Evolutionary conservation across 1,284 basidiomycete species (phyloP), one percentile per base, ranked within the genome.

Genomic region (Austroboletus olivaceoglutinosus): DNA sequence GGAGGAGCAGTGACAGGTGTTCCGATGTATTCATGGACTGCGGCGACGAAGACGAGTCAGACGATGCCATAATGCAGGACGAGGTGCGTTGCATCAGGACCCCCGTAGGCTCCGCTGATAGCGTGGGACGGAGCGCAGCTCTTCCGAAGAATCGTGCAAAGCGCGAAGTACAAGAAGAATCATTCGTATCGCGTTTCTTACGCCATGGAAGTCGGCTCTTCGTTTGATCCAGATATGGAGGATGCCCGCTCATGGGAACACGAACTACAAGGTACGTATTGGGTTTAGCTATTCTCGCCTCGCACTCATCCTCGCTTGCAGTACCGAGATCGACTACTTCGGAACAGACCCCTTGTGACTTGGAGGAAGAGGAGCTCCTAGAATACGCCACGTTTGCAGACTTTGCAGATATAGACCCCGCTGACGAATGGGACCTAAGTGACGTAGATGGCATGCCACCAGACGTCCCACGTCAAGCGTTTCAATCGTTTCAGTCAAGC

Each of bases 161-260:
- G 76, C 55, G 69, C 77, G 18, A 74, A 73, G 36, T 70, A 75
- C 11, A 82, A 77, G 57, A 61, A 67, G 22, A 69, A 64, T 3
- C 77, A 86, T 58, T 63, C 72, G 1, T 86, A 82, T 56, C 74
- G 76, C 9, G 59, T 85, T 2, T 86, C 83, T 2, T 88, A 83
- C 56, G 74, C 78, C 27, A 61, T 70, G n/a, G 84, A 87, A 53
- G 85, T 88, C 8, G 85, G 86, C 9, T 86, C 85, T 16, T 87
- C 86, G 2, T 78, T 85, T 51, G 86, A 88, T 60, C 86, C 86
- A 4, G 78, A 81, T 58, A 69, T 86, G 62, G 83, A 87, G 33
- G 83, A 87, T 53, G 65, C 78, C 4, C 69, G 58, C 16, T 64
- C 69, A 25, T 86, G 85, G 83, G 85, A 87, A 61, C 59, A 68